Percentiles rank a stretch among this genome's conserved stretches.
Conservation (phyloP, 805 yeast species). For the Wickerhamiella occidentalis region DNA sequence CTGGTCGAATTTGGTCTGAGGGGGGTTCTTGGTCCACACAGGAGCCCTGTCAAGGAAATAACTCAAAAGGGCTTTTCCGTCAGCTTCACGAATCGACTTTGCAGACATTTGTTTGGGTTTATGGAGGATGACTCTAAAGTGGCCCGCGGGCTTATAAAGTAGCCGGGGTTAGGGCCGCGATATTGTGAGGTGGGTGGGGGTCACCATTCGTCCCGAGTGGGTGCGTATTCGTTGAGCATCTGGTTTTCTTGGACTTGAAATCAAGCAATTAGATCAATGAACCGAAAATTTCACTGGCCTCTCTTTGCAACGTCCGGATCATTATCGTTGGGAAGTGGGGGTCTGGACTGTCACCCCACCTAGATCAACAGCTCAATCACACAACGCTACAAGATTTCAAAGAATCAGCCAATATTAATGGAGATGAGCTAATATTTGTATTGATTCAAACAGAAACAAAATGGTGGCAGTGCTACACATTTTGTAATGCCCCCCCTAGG, state of each 20-base stretch:
- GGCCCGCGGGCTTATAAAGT: neutral
- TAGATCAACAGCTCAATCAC: constrained; percentile 1
- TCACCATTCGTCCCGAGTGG: neutral
- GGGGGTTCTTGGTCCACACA: constrained; percentile 26
- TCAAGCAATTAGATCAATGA: neutral
- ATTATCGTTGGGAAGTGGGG: neutral
- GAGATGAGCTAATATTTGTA: too few species aligned
- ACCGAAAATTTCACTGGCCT: neutral
- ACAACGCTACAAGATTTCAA: too few species aligned
- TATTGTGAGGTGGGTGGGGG: too few species aligned
- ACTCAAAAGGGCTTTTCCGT: constrained; percentile 36
- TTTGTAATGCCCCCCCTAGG: too few species aligned
- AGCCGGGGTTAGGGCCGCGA: neutral
- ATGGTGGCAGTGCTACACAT: too few species aligned
- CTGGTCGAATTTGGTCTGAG: constrained; percentile 25
- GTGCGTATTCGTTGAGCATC: neutral
- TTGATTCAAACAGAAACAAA: too few species aligned
- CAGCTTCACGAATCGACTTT: constrained; percentile 36
- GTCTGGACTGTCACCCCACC: neutral
- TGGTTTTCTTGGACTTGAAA: neutral
- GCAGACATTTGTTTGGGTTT: constrained; percentile 31
- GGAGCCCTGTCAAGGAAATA: constrained; percentile 34
- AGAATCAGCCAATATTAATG: too few species aligned
- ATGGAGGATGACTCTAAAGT: neutral
- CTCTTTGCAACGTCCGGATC: neutral